phyloP scores from a whole-genome alignment of 768 basidiomycete genomes.

The Lactarius sanguifluus region DNA sequence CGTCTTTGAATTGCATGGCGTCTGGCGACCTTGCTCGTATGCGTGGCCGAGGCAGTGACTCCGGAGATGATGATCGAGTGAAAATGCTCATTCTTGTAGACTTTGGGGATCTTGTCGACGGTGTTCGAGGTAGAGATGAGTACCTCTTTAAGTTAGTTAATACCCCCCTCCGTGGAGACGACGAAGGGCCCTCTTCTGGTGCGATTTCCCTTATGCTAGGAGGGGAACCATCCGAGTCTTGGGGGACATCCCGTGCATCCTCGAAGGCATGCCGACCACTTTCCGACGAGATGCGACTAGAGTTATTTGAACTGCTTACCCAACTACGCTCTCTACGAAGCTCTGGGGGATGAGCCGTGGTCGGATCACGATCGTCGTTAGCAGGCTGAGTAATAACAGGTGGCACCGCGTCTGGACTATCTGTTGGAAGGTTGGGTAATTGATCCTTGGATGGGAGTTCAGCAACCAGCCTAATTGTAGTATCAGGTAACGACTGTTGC shows the following conservation, averaged over 20 bases:
- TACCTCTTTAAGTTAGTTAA: conserved; percentile 43
- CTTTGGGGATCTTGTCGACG: conserved; percentile 42
- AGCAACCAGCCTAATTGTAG: conserved; percentile 13
- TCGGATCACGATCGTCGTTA: neutral
- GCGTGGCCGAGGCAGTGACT: conserved; percentile 33
- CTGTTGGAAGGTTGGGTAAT: conserved; percentile 11
- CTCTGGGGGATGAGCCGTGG: neutral
- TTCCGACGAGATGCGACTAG: conserved; percentile 30
- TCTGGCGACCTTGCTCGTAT: conserved; percentile 51
- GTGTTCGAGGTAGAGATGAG: conserved; percentile 64
- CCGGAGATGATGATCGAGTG: conserved; percentile 29
- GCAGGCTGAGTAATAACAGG: neutral
- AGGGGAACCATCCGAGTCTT: neutral
- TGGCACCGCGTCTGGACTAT: conserved; percentile 4
- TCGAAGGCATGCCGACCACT: conserved; percentile 28
- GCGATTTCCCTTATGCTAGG: conserved; percentile 14
- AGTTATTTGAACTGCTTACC: conserved; percentile 32
- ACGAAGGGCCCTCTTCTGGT: conserved; percentile 17
- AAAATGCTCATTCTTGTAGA: conserved; percentile 18
- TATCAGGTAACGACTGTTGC: conserved; percentile 3
- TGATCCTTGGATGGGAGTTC: conserved; percentile 20
- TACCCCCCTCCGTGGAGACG: conserved; percentile 31
- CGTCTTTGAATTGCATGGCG: conserved; percentile 70
- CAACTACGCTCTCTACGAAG: conserved; percentile 34
- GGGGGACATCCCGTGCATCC: neutral